A percentile compares a stretch with the other conserved stretches of the same genome.
Evolutionary conservation across 2,329 filamentous ascomycete genomes (phyloP).

Genomic region (Aspergillus sp.): DNA sequence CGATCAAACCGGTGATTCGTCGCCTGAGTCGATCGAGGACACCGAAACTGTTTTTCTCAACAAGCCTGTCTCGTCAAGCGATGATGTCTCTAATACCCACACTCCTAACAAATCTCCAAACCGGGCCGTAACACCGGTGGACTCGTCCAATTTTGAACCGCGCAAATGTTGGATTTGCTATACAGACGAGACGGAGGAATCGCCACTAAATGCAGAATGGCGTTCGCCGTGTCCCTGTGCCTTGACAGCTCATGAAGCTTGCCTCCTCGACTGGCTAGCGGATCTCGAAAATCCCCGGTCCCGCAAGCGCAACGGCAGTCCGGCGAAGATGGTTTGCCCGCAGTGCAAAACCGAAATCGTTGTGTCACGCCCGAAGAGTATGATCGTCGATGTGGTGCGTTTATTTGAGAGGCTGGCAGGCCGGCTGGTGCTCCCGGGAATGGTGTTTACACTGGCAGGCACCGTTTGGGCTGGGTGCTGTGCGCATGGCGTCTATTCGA

Average conservation of each 20-base stretch:
- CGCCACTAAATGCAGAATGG: slow-evolving; percentile 62
- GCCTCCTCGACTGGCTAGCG: slow-evolving; percentile 88
- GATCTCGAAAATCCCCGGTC: slow-evolving; percentile 68
- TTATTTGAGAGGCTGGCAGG: slow-evolving; percentile 53
- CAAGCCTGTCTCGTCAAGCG: slow-evolving; percentile 12
- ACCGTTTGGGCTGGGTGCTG: slow-evolving; percentile 50
- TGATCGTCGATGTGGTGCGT: slow-evolving; percentile 64
- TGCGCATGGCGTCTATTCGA: slow-evolving; percentile 57
- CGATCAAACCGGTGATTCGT: slow-evolving; percentile 1
- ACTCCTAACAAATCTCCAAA: slow-evolving; percentile 12
- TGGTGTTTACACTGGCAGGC: slow-evolving; percentile 47
- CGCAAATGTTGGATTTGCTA: slow-evolving; percentile 67
- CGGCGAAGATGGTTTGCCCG: slow-evolving; percentile 70
- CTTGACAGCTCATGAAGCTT: slow-evolving; percentile 83
- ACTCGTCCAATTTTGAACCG: slow-evolving; percentile 28
- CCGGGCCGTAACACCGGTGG: slow-evolving; percentile 7
- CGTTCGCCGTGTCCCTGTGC: slow-evolving; percentile 86
- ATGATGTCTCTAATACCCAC: slow-evolving; percentile 7
- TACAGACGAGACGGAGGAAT: slow-evolving; percentile 60
- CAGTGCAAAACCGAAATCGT: slow-evolving; percentile 82
- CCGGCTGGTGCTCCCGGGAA: slow-evolving; percentile 60
- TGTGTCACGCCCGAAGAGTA: slow-evolving; percentile 69
- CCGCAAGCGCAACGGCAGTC: slow-evolving; percentile 43
- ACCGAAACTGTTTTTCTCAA: slow-evolving; percentile 28
- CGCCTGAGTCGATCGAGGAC: slow-evolving; percentile 17